These are phyloP conservation scores for Neurospora terricola DNA, from an alignment of 495 filamentous ascomycete genomes.

Conservation along the genomic window DNA sequence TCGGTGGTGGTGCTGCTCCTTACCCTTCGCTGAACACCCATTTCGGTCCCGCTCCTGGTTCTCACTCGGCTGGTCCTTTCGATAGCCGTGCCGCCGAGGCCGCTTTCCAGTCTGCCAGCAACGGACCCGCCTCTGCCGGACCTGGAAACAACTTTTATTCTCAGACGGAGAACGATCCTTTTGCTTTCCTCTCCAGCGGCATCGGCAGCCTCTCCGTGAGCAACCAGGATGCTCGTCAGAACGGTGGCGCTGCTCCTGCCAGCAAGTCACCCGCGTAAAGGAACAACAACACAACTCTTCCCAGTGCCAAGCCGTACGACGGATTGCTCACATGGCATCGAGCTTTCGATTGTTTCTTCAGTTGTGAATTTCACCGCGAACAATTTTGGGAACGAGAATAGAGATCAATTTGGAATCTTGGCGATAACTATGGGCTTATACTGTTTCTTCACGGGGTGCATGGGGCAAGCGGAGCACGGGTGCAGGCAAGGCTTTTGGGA, in stretches of 20 bases:
- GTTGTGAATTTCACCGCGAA: conserved; percentile 14
- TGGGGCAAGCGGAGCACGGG: conserved; percentile 4
- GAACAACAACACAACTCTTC: background rate
- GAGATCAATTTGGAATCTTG: conserved; percentile 24
- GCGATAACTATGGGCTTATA: conserved; percentile 28
- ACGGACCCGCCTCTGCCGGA: conserved; percentile 55
- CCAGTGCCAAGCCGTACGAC: conserved; percentile 2
- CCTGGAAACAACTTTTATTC: conserved; percentile 53
- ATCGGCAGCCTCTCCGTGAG: conserved; percentile 73
- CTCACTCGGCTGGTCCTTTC: conserved; percentile 79
- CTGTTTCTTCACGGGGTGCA: conserved; percentile 20
- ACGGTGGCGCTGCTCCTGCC: conserved; percentile 51
- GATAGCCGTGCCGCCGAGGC: conserved; percentile 89
- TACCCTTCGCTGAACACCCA: conserved; percentile 80
- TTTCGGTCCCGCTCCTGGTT: conserved; percentile 57
- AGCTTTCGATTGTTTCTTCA: conserved; percentile 14
- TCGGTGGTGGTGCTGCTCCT: conserved; percentile 66
- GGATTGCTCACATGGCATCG: conserved; percentile 9
- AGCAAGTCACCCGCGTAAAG: conserved; percentile 56
- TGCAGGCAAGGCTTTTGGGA: conserved; percentile 25
- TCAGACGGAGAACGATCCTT: conserved; percentile 62
- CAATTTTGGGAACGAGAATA: conserved; percentile 24
- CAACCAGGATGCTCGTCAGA: conserved; percentile 73
- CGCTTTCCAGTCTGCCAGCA: conserved; percentile 79
- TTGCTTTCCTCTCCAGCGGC: conserved; percentile 78